These are phyloP conservation scores for Pichia thaimueangensis DNA, from an alignment of 805 yeast genomes.

Conservation along the genomic window DNA sequence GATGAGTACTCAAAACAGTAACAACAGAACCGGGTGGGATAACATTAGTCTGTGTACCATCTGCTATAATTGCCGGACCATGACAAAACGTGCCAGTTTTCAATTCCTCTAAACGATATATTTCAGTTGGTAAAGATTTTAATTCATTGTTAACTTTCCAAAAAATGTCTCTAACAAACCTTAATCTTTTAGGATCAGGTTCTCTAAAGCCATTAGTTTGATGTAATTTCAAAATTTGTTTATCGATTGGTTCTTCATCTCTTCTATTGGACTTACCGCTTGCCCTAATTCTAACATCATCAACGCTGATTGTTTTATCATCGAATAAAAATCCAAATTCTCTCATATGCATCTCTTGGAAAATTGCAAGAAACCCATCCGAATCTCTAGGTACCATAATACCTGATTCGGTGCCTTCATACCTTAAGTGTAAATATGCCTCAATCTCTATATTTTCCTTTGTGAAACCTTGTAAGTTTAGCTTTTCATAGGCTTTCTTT, in stretches of 20 bases:
- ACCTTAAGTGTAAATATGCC: slow-evolving; percentile 68
- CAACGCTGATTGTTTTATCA: slow-evolving; percentile 50
- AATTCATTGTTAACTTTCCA: slow-evolving; percentile 43
- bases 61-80: slow-evolving; percentile 78
- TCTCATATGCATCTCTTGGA: slow-evolving; percentile 49
- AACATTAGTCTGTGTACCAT: slow-evolving; percentile 74
- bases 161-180: slow-evolving; percentile 42
- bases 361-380: slow-evolving; percentile 36
- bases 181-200: slow-evolving; percentile 24
- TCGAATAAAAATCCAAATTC: slow-evolving; percentile 69
- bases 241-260: slow-evolving; percentile 38
- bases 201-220: slow-evolving; percentile 17
- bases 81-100: slow-evolving; percentile 42
- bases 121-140: slow-evolving; percentile 40
- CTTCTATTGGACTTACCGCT: slow-evolving; percentile 52
- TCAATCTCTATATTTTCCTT: slow-evolving; percentile 45
- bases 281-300: slow-evolving; percentile 69
- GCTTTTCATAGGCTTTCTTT: slow-evolving; percentile 35
- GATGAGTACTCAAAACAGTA: slow-evolving; percentile 51
- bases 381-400: slow-evolving; percentile 49
- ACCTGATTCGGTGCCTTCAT: slow-evolving; percentile 85
- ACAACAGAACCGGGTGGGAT: slow-evolving; percentile 59
- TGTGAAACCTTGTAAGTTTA: slow-evolving; percentile 48
- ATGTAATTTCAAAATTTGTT: slow-evolving; percentile 40
- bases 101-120: slow-evolving; percentile 50